These are phyloP conservation scores for Petasospora fabianii DNA, from an alignment of 1,139 yeast genomes.

Conservation along the genomic window DNA sequence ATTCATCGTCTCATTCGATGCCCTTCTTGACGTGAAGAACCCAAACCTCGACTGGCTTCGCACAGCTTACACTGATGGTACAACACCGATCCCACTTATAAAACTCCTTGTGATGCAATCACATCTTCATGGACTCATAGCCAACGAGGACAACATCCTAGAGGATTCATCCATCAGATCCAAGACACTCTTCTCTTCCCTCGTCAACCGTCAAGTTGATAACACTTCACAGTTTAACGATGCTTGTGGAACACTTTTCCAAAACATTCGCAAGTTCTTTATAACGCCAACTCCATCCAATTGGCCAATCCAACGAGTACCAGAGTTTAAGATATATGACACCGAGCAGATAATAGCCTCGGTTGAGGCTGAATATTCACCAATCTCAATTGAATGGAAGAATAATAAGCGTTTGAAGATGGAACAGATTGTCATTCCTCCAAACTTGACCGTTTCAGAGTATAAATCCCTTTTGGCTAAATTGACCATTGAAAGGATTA, in stretches of 20 bases:
- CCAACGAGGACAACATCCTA: slow-evolving; percentile 3
- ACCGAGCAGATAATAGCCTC: slow-evolving; percentile 14
- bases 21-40: slow-evolving; percentile 41
- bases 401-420: slow-evolving; percentile 14
- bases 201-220: slow-evolving; percentile 13
- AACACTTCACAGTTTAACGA: slow-evolving; percentile 3
- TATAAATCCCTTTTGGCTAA: slow-evolving; percentile 43
- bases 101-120: slow-evolving; percentile 40
- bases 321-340: slow-evolving; percentile 15
- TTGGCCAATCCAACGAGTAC: slow-evolving; percentile 18
- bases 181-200: slow-evolving; percentile 10
- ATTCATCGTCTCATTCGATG: slow-evolving; percentile 58
- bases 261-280: slow-evolving; percentile 17
- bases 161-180: slow-evolving; percentile 12
- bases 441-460: slow-evolving; percentile 29
- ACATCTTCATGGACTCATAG: slow-evolving; percentile 35
- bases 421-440: slow-evolving; percentile 16
- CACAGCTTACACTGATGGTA: slow-evolving; percentile 7
- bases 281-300: slow-evolving; percentile 13
- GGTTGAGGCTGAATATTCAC: slow-evolving; percentile 15
- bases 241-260: slow-evolving; percentile 9
- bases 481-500: slow-evolving; percentile 37
- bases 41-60: slow-evolving; percentile 26
- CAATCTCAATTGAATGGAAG: neutral
- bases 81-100: slow-evolving; percentile 32